phyloP scores from a whole-genome alignment of 345 rosid genomes.

The Nasturtium officinale region DNA sequence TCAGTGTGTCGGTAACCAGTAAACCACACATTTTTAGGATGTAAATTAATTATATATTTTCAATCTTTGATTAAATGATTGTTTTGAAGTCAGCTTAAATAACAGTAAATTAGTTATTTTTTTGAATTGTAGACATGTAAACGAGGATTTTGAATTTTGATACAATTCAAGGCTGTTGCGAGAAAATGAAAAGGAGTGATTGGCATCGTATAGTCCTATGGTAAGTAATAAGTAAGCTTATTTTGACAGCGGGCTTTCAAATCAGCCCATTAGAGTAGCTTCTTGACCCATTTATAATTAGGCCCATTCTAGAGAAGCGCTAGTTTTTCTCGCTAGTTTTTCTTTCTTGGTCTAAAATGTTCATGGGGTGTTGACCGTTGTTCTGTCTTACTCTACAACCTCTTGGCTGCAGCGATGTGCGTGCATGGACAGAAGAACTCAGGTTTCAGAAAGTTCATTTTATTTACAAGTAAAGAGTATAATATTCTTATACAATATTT shows the following conservation, averaged over 20 bases:
- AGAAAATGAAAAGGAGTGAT: not conserved
- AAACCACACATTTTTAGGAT: not conserved
- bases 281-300: not conserved
- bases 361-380: not conserved
- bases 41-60: not conserved
- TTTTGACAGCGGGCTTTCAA: not conserved
- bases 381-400: not conserved
- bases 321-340: not conserved
- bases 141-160: not conserved
- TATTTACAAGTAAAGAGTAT: not conserved
- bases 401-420: not conserved
- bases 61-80: not conserved
- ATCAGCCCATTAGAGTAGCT: slow-evolving; percentile 3
- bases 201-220: not conserved
- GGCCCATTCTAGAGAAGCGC: not conserved
- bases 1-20: not conserved
- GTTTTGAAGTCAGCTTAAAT: slow-evolving; percentile 5
- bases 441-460: not conserved
- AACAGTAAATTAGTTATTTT: not conserved
- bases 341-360: not conserved
- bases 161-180: too few relatives aligned
- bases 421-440: not conserved
- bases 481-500: not conserved
- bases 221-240: not conserved
- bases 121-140: not conserved